Evolutionary conservation across 2,329 filamentous ascomycete genomes (phyloP).

Genomic region (Calonectria hawksworthii): DNA sequence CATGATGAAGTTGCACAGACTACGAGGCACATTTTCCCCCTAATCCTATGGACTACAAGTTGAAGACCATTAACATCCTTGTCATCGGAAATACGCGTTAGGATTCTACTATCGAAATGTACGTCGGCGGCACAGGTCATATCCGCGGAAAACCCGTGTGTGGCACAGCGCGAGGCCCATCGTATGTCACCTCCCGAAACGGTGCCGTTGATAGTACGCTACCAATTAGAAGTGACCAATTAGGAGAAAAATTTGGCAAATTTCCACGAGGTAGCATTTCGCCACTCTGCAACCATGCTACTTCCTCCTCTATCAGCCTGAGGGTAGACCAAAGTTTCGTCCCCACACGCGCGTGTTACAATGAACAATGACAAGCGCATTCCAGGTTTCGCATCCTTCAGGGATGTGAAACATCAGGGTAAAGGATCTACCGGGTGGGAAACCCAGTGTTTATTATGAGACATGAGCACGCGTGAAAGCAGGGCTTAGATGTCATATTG

Average conservation of each 20-base stretch:
- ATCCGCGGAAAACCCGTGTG: background rate
- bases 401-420: background rate
- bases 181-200: background rate
- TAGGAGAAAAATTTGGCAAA: background rate
- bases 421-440: background rate
- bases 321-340: background rate
- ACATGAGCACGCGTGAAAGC: background rate
- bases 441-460: background rate
- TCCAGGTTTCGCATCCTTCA: background rate
- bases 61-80: too few relatives aligned
- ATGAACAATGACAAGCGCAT: background rate
- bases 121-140: background rate
- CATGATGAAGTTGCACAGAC: too few relatives aligned
- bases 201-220: background rate
- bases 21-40: too few relatives aligned
- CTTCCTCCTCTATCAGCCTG: background rate
- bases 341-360: background rate
- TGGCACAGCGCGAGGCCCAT: background rate
- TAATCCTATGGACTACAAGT: too few relatives aligned
- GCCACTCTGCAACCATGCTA: background rate
- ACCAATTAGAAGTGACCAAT: background rate
- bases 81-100: too few relatives aligned
- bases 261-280: background rate
- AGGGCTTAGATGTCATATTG: background rate
- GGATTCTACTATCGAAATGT: background rate